Evolutionary conservation across 2,329 filamentous ascomycete genomes (phyloP).

Genomic region (Calcarisporium arbuscula): DNA sequence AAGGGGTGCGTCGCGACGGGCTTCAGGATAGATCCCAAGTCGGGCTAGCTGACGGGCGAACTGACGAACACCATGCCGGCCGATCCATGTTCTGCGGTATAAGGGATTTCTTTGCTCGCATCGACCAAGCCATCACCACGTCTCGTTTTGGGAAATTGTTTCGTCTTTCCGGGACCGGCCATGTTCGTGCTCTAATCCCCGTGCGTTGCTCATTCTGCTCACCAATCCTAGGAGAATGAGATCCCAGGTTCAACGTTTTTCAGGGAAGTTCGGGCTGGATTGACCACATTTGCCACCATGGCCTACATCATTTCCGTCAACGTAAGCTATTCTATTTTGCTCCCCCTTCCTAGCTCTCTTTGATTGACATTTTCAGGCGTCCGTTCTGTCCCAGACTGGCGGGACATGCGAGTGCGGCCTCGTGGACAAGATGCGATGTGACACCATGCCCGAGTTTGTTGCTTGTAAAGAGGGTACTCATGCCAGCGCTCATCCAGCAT

Average conservation of each 20-base stretch:
- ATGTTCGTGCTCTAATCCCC: slow-evolving; percentile 42
- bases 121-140: slow-evolving; percentile 29
- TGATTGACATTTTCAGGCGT: slow-evolving; percentile 42
- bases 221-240: slow-evolving; percentile 50
- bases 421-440: slow-evolving; percentile 38
- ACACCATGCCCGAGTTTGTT: slow-evolving; percentile 36
- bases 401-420: slow-evolving; percentile 66
- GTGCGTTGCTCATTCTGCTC: background rate
- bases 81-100: slow-evolving; percentile 24
- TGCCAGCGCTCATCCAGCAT: background rate
- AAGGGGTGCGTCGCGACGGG: no score
- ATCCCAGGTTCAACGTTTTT: slow-evolving; percentile 66
- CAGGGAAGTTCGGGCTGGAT: slow-evolving; percentile 69
- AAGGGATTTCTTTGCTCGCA: slow-evolving; percentile 28
- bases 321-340: slow-evolving; percentile 28
- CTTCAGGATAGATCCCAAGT: no score
- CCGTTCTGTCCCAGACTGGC: slow-evolving; percentile 68
- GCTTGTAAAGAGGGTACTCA: slow-evolving; percentile 42
- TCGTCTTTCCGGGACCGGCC: slow-evolving; percentile 59
- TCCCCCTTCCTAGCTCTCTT: background rate
- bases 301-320: slow-evolving; percentile 78
- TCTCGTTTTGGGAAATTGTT: slow-evolving; percentile 55
- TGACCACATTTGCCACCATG: slow-evolving; percentile 78
- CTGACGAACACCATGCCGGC: no score
- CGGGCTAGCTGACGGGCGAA: no score